phyloP scores from a whole-genome alignment of 106 monocot genomes.

The Allium sativum region DNA sequence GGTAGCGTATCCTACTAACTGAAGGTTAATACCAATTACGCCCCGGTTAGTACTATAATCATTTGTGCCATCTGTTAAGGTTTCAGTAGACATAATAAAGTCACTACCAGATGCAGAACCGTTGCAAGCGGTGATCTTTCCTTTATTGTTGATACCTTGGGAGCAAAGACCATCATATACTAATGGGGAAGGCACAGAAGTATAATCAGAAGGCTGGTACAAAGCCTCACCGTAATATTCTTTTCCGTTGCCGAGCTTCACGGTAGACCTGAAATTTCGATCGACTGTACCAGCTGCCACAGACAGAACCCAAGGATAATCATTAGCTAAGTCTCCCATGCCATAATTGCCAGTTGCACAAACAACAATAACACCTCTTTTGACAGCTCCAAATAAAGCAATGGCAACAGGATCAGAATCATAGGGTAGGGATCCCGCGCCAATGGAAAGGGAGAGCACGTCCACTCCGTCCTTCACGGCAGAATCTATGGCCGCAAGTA shows the following conservation, averaged over 20 bases:
- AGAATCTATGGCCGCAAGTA: no score
- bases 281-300: slow-evolving; percentile 39
- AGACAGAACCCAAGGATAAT: slow-evolving; percentile 50
- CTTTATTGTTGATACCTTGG: no score
- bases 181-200: no score
- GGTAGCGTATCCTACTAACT: no score
- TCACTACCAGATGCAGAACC: not conserved
- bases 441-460: no score
- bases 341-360: slow-evolving; percentile 34
- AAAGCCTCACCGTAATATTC: slow-evolving; percentile 21
- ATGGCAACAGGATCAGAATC: not conserved
- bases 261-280: slow-evolving; percentile 9
- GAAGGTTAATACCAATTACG: no score
- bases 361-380: slow-evolving; percentile 30
- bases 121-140: no score
- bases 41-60: no score
- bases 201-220: slow-evolving; percentile 12
- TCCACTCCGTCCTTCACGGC: no score
- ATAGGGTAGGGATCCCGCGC: not conserved
- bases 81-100: no score
- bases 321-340: slow-evolving; percentile 13
- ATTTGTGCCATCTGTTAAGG: no score
- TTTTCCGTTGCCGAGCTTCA: slow-evolving; percentile 16
- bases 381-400: slow-evolving; percentile 13
- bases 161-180: no score